Evolutionary conservation across 2,329 filamentous ascomycete species (phyloP).

Genomic region (Trichophyton rubrum): DNA sequence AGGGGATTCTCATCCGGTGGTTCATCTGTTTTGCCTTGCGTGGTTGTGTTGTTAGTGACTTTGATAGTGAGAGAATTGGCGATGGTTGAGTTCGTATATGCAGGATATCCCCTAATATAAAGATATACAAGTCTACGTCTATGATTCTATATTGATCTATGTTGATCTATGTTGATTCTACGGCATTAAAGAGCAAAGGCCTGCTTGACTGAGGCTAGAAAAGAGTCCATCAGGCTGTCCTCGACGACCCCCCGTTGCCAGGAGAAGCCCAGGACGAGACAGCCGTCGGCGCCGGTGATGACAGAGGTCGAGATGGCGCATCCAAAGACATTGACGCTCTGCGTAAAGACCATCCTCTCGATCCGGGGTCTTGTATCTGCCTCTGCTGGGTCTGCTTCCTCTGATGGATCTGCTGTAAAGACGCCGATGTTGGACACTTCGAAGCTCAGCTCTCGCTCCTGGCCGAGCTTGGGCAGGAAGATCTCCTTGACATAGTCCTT

Average conservation of each 20-base stretch:
- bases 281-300: constrained; percentile 35
- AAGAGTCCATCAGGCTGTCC: not conserved
- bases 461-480: constrained; percentile 28
- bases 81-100: not conserved
- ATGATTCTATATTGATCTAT: no score
- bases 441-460: constrained; percentile 26
- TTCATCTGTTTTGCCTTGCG: constrained; percentile 40
- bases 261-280: constrained; percentile 28
- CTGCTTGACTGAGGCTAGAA: not conserved
- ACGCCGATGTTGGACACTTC: constrained; percentile 39
- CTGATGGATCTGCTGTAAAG: constrained; percentile 14
- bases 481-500: constrained; percentile 25
- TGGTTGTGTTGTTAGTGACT: constrained; percentile 6
- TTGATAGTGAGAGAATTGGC: not conserved
- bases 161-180: no score
- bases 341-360: constrained; percentile 35
- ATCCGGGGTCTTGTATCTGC: constrained; percentile 18
- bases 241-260: constrained; percentile 23
- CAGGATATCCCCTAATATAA: no score
- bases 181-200: not conserved
- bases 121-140: not conserved
- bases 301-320: constrained; percentile 29
- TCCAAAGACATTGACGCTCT: constrained; percentile 30
- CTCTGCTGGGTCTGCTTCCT: not conserved
- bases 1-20: constrained; percentile 76